Evolutionary conservation across 2,329 filamentous ascomycete genomes (phyloP).

Genomic region (Claviceps fusiformis): DNA sequence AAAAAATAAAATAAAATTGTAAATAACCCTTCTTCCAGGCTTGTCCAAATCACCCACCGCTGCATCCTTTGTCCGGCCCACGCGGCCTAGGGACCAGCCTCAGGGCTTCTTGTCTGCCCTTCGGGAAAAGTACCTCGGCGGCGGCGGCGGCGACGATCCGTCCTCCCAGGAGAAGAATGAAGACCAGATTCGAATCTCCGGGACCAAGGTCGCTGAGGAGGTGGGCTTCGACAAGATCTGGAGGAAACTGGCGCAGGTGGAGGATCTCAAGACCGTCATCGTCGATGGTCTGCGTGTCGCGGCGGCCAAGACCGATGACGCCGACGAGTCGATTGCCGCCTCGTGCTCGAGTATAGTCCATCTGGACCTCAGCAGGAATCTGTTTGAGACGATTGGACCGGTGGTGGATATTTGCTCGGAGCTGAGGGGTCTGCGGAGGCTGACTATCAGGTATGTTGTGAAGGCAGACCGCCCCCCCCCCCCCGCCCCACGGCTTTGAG

Average conservation of each 20-base stretch:
- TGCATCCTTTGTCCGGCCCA: conserved; percentile 77
- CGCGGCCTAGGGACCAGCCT: conserved; percentile 51
- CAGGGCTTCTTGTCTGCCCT: conserved; percentile 69
- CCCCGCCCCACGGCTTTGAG: too few species aligned
- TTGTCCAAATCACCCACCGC: conserved; percentile 53
- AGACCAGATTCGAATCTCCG: conserved; percentile 52
- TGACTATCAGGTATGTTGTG: conserved; percentile 48
- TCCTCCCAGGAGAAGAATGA: conserved; percentile 20
- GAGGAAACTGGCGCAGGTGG: conserved; percentile 60
- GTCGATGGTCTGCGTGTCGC: conserved; percentile 62
- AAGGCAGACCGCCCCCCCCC: not conserved
- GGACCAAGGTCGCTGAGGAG: conserved; percentile 71
- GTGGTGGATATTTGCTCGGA: conserved; percentile 59
- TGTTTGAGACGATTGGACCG: conserved; percentile 55
- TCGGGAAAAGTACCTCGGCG: conserved; percentile 64
- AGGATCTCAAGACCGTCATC: conserved; percentile 67
- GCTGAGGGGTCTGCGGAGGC: conserved; percentile 48
- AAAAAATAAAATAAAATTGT: too few species aligned
- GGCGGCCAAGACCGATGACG: conserved; percentile 18
- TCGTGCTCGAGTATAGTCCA: conserved; percentile 58
- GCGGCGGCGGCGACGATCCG: conserved; percentile 14
- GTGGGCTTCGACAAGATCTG: conserved; percentile 91
- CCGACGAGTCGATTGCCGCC: conserved; percentile 27
- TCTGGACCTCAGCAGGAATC: conserved; percentile 73
- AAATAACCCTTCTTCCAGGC: conserved; percentile 20